These are phyloP conservation scores for Beauveria sp. DNA, from an alignment of 2,329 filamentous ascomycete genomes.

Conservation along the genomic window DNA sequence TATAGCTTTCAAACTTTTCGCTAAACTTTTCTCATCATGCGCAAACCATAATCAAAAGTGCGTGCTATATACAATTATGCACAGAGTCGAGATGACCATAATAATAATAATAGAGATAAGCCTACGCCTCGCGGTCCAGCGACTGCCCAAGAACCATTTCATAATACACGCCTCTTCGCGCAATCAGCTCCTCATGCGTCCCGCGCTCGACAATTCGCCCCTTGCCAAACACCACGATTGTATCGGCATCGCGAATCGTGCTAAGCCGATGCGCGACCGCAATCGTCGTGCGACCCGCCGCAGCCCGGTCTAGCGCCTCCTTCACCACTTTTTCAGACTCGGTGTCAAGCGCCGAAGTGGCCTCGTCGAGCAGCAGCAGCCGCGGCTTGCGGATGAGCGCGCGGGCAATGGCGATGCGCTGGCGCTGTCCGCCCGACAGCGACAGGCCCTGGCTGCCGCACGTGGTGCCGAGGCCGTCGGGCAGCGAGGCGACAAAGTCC, in stretches of 20 bases:
- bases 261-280: slow-evolving; percentile 57
- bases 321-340: slow-evolving; percentile 61
- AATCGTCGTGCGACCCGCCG: slow-evolving; percentile 43
- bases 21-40: too few relatives aligned
- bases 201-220: slow-evolving; percentile 48
- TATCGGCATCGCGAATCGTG: slow-evolving; percentile 49
- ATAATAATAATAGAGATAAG: too few relatives aligned
- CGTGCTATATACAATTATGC: not conserved
- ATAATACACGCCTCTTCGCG: slow-evolving; percentile 39
- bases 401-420: slow-evolving; percentile 65
- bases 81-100: not conserved
- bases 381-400: slow-evolving; percentile 59
- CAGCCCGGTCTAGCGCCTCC: slow-evolving; percentile 45
- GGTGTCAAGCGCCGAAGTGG: slow-evolving; percentile 57
- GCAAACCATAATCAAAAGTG: not conserved
- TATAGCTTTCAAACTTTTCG: too few relatives aligned
- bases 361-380: slow-evolving; percentile 66
- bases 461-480: slow-evolving; percentile 53
- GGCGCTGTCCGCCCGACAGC: slow-evolving; percentile 65
- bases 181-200: slow-evolving; percentile 51
- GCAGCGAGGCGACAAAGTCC: slow-evolving; percentile 47
- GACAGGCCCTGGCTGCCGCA: slow-evolving; percentile 62
- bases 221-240: slow-evolving; percentile 51
- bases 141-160: slow-evolving; percentile 44
- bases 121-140: slow-evolving; percentile 26